Conservation (phyloP, 768 basidiomycete genomes). For the Fibroporia radiculosa region DNA sequence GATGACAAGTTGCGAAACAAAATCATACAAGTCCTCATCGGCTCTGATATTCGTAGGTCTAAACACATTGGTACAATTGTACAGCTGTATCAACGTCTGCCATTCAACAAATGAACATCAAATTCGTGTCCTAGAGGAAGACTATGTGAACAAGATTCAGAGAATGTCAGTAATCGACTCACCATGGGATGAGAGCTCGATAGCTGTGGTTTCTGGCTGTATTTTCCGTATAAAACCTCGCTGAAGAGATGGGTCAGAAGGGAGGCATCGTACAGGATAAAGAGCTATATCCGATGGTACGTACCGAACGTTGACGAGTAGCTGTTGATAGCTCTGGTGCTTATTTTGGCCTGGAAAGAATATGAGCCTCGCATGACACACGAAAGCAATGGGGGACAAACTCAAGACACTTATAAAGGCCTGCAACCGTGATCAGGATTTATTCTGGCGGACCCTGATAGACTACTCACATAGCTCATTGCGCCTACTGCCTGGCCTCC, state of each 20-base stretch:
- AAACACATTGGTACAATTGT: no score
- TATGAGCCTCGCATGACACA: conserved; percentile 2
- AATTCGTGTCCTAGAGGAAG: conserved; percentile 21
- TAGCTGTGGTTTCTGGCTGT: conserved; percentile 64
- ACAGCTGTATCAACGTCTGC: no score
- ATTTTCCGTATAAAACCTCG: conserved; percentile 48
- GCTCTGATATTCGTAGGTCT: no score
- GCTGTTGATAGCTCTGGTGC: conserved; percentile 55
- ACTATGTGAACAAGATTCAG: background rate
- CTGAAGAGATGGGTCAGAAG: conserved; percentile 21
- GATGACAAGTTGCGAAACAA: no score
- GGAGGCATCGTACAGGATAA: background rate
- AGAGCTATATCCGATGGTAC: conserved; percentile 2
- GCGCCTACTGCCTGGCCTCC: conserved; percentile 69
- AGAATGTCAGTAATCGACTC: conserved; percentile 8
- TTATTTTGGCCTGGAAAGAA: conserved; percentile 34
- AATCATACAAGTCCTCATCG: no score
- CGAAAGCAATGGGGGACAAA: conserved; percentile 23
- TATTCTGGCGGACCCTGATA: no score
- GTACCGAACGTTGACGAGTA: conserved; percentile 51
- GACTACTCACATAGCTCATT: conserved; percentile 71
- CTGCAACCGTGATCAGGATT: conserved; percentile 19
- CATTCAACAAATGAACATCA: conserved; percentile 26
- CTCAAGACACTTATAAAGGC: conserved; percentile 58
- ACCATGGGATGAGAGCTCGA: conserved; percentile 72